A percentile compares a stretch with the other conserved stretches of the same genome.
phyloP scores from a whole-genome alignment of 306 rosid species.

The Mimosa pudica region DNA sequence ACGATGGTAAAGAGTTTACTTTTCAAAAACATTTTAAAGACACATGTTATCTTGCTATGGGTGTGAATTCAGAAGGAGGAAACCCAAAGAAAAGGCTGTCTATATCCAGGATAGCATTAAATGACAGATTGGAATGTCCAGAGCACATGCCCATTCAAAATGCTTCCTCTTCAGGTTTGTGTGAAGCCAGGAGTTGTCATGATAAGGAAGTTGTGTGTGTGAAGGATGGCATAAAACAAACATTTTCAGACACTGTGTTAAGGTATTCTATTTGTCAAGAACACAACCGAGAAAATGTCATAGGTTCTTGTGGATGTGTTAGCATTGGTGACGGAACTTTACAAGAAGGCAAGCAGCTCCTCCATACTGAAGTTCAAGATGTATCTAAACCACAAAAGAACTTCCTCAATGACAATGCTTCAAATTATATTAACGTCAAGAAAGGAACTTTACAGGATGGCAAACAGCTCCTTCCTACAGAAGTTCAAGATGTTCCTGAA shows the following conservation, averaged over 20 bases:
- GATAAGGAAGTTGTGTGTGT: conserved; percentile 18
- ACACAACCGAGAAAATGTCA: conserved; percentile 20
- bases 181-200: conserved; percentile 29
- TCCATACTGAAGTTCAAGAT: not conserved
- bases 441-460: not conserved
- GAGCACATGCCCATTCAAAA: conserved; percentile 25
- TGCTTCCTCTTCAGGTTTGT: conserved; percentile 27
- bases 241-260: conserved; percentile 3
- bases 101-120: conserved; percentile 18
- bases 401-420: not conserved
- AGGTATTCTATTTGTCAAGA: conserved; percentile 22
- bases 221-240: conserved; percentile 6
- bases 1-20: conserved; percentile 20
- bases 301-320: conserved; percentile 13
- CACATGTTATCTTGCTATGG: conserved; percentile 29
- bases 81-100: conserved; percentile 10
- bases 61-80: conserved; percentile 15
- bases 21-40: conserved; percentile 20
- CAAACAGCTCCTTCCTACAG: not conserved
- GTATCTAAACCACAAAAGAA: not conserved
- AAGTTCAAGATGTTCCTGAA: not conserved
- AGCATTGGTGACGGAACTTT: not conserved
- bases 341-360: not conserved
- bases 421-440: not conserved
- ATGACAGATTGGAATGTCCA: conserved; percentile 31